These are phyloP conservation scores for Zarea fungicola DNA, from an alignment of 2,329 filamentous ascomycete genomes.

Conservation along the genomic window DNA sequence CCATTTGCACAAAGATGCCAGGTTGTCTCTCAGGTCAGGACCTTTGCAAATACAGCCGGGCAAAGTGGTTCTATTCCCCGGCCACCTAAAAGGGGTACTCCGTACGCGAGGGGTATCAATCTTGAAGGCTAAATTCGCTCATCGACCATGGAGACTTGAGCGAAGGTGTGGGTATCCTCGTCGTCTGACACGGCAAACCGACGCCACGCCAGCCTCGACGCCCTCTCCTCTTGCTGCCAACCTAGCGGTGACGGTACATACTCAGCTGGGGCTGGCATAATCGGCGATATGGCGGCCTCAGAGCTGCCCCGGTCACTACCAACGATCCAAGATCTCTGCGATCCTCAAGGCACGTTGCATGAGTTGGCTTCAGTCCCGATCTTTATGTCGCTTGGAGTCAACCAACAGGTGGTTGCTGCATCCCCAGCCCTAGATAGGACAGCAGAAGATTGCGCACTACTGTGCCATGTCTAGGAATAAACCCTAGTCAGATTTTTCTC, in stretches of 20 bases:
- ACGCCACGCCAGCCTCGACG: neutral
- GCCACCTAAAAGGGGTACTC: no score
- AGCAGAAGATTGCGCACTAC: neutral
- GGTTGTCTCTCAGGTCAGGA: no score
- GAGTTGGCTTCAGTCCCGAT: neutral
- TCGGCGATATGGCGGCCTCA: constrained; percentile 10
- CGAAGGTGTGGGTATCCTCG: neutral
- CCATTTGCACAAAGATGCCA: no score
- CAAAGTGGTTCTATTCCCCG: no score
- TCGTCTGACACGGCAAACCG: neutral
- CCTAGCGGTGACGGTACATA: constrained; percentile 2
- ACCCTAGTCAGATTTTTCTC: neutral
- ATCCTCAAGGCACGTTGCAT: constrained; percentile 1
- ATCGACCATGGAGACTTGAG: no score
- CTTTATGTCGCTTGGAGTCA: neutral
- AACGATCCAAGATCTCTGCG: constrained; percentile 9
- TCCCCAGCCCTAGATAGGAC: neutral
- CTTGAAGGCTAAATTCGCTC: no score
- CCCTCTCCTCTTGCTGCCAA: neutral
- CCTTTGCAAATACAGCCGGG: no score
- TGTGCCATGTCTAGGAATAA: neutral
- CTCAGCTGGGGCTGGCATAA: constrained; percentile 12
- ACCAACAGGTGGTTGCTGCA: neutral
- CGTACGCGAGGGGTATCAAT: no score
- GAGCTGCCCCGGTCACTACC: constrained; percentile 8